phyloP scores from a whole-genome alignment of 1,284 basidiomycete genomes.

The Takashimella tepidaria region DNA sequence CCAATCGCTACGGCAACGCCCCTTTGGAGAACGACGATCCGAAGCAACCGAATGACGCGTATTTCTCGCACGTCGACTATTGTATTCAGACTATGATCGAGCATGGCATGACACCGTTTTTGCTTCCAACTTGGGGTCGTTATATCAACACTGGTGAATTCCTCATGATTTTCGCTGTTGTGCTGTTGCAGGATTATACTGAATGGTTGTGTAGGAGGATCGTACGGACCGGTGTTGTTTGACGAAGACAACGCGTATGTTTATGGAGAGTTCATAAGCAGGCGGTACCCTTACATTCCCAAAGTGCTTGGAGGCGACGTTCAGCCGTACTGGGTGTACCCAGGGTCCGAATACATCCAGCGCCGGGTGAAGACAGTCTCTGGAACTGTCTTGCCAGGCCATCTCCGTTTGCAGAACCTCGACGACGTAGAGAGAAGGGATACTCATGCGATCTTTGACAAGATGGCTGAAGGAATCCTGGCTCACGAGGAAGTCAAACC shows the following conservation, averaged over 20 bases:
- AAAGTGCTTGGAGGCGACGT: slow-evolving; percentile 6
- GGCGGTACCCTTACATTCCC: slow-evolving; percentile 6
- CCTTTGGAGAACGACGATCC: too few relatives aligned
- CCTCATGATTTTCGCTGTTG: too few relatives aligned
- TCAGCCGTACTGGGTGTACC: slow-evolving; percentile 3
- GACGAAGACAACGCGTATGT: background rate
- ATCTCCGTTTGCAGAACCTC: too few relatives aligned
- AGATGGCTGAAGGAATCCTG: background rate
- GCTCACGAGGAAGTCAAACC: background rate
- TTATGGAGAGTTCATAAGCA: slow-evolving; percentile 1
- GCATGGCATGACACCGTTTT: background rate
- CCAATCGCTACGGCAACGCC: too few relatives aligned
- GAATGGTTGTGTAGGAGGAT: slow-evolving; percentile 1
- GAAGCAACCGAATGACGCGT: slow-evolving; percentile 8
- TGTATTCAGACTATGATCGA: background rate
- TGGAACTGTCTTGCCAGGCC: too few relatives aligned
- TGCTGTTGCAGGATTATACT: too few relatives aligned
- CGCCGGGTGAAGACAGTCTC: too few relatives aligned
- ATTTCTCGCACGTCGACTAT: slow-evolving; percentile 10
- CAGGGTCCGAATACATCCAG: background rate
- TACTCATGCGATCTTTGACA: too few relatives aligned
- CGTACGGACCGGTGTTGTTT: slow-evolving; percentile 2
- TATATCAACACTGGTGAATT: too few relatives aligned
- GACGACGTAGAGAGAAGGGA: too few relatives aligned
- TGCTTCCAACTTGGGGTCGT: slow-evolving; percentile 6